phyloP scores from a whole-genome alignment of 208 protist genomes.

The Leishmania martiniquensis region DNA sequence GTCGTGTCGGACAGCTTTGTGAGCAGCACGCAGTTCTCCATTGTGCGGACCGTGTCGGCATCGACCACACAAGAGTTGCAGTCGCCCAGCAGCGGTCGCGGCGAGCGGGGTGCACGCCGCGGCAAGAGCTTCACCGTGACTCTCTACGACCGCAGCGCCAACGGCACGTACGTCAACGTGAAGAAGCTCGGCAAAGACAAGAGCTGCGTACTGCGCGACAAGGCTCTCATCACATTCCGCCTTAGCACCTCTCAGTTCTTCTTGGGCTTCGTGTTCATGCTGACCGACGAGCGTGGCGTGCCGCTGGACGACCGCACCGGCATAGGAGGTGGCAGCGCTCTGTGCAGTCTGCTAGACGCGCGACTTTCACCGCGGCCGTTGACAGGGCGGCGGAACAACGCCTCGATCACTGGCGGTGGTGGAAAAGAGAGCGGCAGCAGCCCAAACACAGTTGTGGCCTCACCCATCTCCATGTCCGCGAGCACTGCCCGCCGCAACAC shows the following conservation, averaged over 20 bases:
- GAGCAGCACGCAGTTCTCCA: conserved; percentile 85
- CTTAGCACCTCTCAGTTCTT: conserved; percentile 87
- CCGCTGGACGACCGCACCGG: conserved; percentile 43
- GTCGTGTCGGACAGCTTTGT: conserved; percentile 77
- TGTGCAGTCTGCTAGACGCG: conserved; percentile 26
- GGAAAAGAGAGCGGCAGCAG: conserved; percentile 26
- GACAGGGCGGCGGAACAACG: conserved; percentile 28
- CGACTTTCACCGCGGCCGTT: conserved; percentile 22
- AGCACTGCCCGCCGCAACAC: conserved; percentile 35
- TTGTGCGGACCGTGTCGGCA: conserved; percentile 44
- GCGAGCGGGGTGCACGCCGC: conserved; percentile 20
- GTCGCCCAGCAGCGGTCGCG: conserved; percentile 25
- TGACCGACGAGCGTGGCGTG: conserved; percentile 68
- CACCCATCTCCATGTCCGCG: conserved; percentile 10
- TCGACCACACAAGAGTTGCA: conserved; percentile 22
- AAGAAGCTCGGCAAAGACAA: conserved; percentile 86
- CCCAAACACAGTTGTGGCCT: conserved; percentile 19
- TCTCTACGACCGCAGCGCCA: conserved; percentile 76
- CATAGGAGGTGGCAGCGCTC: conserved; percentile 5
- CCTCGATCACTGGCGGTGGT: conserved; percentile 3
- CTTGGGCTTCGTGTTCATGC: conserved; percentile 83
- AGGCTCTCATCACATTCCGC: conserved; percentile 85
- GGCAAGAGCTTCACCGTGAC: conserved; percentile 38
- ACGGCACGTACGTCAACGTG: conserved; percentile 92
- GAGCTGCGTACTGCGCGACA: conserved; percentile 66